phyloP scores from a whole-genome alignment of 1,284 basidiomycete species.

The Cystobasidium pallidum region DNA sequence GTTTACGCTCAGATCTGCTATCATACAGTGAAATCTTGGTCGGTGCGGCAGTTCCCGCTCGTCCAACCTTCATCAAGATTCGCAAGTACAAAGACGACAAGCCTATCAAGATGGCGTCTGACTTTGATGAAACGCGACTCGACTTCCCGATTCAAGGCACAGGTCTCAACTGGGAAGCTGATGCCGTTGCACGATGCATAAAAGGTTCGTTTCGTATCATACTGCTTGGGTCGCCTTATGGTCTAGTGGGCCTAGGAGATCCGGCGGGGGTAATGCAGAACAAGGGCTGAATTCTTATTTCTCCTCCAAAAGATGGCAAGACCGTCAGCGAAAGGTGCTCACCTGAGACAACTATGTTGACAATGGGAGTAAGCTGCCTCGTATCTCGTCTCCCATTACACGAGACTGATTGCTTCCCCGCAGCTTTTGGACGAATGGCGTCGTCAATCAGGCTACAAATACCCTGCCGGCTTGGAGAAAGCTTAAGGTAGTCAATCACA shows the following conservation, averaged over 20 bases:
- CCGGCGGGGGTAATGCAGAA: too few species aligned
- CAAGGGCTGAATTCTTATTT: neutral
- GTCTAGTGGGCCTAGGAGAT: too few species aligned
- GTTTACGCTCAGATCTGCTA: neutral
- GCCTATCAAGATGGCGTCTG: constrained; percentile 30
- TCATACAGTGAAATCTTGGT: constrained; percentile 37
- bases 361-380: constrained; percentile 54
- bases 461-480: constrained; percentile 56
- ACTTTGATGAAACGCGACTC: constrained; percentile 35
- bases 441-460: constrained; percentile 55
- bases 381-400: neutral
- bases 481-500: neutral
- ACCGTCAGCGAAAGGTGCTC: constrained; percentile 54
- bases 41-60: constrained; percentile 13
- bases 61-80: constrained; percentile 41
- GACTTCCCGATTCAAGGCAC: constrained; percentile 45
- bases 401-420: neutral
- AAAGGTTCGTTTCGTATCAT: constrained; percentile 28
- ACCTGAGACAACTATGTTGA: constrained; percentile 55
- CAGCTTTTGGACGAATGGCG: constrained; percentile 57
- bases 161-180: constrained; percentile 58
- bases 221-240: neutral
- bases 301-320: constrained; percentile 50
- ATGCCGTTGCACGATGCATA: constrained; percentile 57
- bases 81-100: constrained; percentile 33